Percentiles rank a stretch among this genome's conserved stretches.
Conservation (phyloP, 2,329 filamentous ascomycete species). For the Cylindrodendrum hubeiense region DNA sequence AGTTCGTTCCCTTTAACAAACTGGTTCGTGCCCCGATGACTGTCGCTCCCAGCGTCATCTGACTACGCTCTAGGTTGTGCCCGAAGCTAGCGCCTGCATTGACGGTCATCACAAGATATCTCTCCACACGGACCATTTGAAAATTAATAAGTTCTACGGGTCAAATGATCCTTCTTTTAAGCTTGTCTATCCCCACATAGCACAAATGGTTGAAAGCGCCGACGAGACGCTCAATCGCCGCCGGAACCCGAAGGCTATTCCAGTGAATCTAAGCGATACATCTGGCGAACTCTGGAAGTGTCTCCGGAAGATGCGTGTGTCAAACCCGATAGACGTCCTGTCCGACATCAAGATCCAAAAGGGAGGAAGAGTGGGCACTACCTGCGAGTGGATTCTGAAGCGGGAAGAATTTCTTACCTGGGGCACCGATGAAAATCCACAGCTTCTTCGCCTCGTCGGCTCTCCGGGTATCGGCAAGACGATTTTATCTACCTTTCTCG, state of each 20-base stretch:
- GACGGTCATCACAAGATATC: neutral
- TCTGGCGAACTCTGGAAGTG: neutral
- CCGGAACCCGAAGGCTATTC: neutral
- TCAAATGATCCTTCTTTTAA: neutral
- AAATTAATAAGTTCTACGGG: neutral
- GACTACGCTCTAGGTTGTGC: neutral
- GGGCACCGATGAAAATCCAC: neutral
- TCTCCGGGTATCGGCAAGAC: conserved; percentile 20
- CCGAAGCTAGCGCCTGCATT: neutral
- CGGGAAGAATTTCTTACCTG: neutral
- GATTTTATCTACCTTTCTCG: conserved; percentile 5
- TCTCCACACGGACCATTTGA: neutral
- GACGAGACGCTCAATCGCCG: neutral
- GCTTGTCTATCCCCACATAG: neutral
- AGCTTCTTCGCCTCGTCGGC: neutral
- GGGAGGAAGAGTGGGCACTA: neutral
- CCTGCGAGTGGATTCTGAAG: neutral
- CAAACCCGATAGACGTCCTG: neutral
- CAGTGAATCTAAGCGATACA: neutral
- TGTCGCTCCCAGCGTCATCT: neutral
- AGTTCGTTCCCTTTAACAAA: neutral
- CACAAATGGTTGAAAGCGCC: neutral
- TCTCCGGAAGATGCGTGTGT: neutral
- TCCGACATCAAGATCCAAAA: neutral
- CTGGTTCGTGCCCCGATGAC: neutral